Evolutionary conservation across 1,284 basidiomycete genomes (phyloP).

Genomic region (Rhizoctonia solani): DNA sequence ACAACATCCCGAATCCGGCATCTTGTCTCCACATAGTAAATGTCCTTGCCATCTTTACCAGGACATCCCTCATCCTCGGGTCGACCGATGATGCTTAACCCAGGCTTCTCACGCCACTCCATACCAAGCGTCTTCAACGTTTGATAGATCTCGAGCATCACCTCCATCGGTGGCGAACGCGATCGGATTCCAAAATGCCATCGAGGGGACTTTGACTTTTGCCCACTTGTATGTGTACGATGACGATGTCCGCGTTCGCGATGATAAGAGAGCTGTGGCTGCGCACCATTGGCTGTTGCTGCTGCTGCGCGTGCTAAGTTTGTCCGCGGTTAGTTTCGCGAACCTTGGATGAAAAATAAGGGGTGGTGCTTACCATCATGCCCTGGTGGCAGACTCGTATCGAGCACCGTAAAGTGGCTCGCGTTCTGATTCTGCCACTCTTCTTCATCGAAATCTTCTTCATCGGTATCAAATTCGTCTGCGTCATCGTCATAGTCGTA

Average conservation of each 20-base stretch:
- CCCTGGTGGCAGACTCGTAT: conserved; percentile 75
- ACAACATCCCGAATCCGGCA: conserved; percentile 89
- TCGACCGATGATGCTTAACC: conserved; percentile 37
- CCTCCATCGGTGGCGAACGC: conserved; percentile 96
- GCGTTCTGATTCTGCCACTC: conserved; percentile 40
- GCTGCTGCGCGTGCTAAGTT: conserved; percentile 59
- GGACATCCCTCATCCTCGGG: conserved; percentile 49
- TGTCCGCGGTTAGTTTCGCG: conserved; percentile 55
- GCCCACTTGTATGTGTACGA: conserved; percentile 34
- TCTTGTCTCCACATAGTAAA: conserved; percentile 95
- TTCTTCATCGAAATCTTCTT: conserved; percentile 58
- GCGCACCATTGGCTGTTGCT: conserved; percentile 7
- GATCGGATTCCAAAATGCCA: conserved; percentile 99
- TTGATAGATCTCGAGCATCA: conserved; percentile 98
- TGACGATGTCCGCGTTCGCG: conserved; percentile 37
- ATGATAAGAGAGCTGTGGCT: conserved; percentile 7
- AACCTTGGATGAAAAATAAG: neutral
- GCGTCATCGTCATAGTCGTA: conserved; percentile 52
- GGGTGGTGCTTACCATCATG: conserved; percentile 57
- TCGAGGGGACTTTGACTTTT: conserved; percentile 57
- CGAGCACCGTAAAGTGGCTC: conserved; percentile 75
- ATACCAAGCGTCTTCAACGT: conserved; percentile 92
- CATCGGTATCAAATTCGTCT: conserved; percentile 56
- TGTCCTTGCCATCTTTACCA: conserved; percentile 56
- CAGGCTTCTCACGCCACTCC: conserved; percentile 91